Evolutionary conservation across 768 basidiomycete genomes (phyloP).

Genomic region (Suillus brevipes): DNA sequence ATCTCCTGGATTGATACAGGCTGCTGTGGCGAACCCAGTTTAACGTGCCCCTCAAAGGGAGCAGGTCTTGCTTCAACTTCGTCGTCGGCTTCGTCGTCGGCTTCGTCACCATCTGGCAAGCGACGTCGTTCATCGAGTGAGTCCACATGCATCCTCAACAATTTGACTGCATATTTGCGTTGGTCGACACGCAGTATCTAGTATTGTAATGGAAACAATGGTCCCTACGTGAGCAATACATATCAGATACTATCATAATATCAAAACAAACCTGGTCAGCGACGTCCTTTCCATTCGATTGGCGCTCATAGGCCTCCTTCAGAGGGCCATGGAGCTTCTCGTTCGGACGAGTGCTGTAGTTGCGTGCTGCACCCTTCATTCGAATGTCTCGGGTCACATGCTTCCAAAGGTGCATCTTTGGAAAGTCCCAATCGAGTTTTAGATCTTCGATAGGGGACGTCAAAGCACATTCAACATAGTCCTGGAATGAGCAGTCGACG

Average conservation of each 20-base stretch:
- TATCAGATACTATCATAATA: too few species aligned
- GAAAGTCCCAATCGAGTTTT: conserved; percentile 31
- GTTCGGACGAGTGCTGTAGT: conserved; percentile 34
- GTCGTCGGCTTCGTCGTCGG: too few species aligned
- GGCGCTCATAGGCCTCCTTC: conserved; percentile 26
- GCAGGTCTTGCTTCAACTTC: too few species aligned
- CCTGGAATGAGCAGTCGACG: neutral
- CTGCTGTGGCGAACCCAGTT: too few species aligned
- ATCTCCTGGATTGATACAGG: too few species aligned
- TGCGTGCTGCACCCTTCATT: conserved; percentile 28
- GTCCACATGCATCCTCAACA: too few species aligned
- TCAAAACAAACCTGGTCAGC: conserved; percentile 32
- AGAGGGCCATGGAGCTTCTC: conserved; percentile 33
- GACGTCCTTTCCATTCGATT: conserved; percentile 37
- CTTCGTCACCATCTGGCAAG: too few species aligned
- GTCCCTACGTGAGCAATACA: too few species aligned
- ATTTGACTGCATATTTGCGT: too few species aligned
- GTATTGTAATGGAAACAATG: too few species aligned
- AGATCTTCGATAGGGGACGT: conserved; percentile 1
- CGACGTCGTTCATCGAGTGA: too few species aligned
- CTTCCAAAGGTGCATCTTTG: conserved; percentile 30
- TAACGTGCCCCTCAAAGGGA: too few species aligned
- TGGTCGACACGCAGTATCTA: neutral
- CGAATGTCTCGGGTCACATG: conserved; percentile 35
- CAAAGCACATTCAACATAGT: neutral